A percentile compares a stretch with the other conserved stretches of the same genome.
Evolutionary conservation across 495 filamentous ascomycete genomes (phyloP).

Genomic region (Penicillium antarcticum): DNA sequence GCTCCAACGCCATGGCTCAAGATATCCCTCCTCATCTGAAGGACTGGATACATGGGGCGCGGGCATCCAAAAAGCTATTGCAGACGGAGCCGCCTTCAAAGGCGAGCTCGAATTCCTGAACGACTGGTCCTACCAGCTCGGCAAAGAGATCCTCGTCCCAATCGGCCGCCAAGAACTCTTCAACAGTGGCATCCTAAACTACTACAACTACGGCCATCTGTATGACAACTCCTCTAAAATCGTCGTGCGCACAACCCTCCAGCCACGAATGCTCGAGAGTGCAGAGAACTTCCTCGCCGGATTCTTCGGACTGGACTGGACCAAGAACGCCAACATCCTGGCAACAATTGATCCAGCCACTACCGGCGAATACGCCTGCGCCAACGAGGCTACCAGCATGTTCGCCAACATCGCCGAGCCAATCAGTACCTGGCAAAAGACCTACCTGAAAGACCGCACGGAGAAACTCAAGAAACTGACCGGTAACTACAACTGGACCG

Average conservation of each 20-base stretch:
- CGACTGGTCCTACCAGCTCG: conserved; percentile 43
- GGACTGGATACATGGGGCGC: conserved; percentile 27
- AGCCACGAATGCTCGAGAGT: conserved; percentile 48
- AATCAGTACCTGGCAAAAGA: conserved; percentile 31
- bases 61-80: conserved; percentile 29
- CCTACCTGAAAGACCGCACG: conserved; percentile 48
- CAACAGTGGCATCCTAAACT: conserved; percentile 51
- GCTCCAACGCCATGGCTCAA: conserved; percentile 42
- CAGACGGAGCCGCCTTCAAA: conserved; percentile 31
- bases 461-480: conserved; percentile 41
- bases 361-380: conserved; percentile 35
- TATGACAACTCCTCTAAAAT: conserved; percentile 60
- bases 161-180: conserved; percentile 50
- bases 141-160: conserved; percentile 50
- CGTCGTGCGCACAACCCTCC: conserved; percentile 57
- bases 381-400: conserved; percentile 25
- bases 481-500: conserved; percentile 46
- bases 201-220: conserved; percentile 59
- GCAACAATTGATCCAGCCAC: conserved; percentile 44
- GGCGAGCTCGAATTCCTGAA: conserved; percentile 52
- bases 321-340: conserved; percentile 49
- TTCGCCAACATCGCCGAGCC: conserved; percentile 3
- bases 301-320: conserved; percentile 61
- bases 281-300: conserved; percentile 49
- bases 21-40: conserved; percentile 36